Base-by-base conservation (phyloP, 371 early-diverging fungal species). In the Paramicrosporidium saccamoebae region DNA sequence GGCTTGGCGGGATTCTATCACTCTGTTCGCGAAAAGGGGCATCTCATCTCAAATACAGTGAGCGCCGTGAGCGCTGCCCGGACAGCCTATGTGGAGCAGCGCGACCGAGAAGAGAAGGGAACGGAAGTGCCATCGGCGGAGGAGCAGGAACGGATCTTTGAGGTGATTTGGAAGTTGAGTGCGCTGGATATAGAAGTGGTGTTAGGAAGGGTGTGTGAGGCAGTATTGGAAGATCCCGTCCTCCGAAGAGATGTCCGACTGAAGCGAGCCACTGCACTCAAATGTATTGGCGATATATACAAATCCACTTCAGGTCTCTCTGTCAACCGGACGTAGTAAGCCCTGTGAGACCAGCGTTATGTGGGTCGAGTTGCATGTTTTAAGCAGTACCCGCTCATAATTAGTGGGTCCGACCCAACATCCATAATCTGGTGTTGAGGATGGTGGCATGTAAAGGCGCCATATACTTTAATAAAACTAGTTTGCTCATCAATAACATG, bases 101-200 rank as follows among this genome's bases (percentile, higher is more conserved):
- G 64, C 30, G 64, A 72, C 28, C 71, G 77, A 7, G 88, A 86
- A 24, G 61, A 73, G 37, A 61, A 55, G 20, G 58, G 55, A 7
- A 42, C 55, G 31, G 44, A 57, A n/a, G n/a, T n/a, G n/a, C n/a
- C n/a, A n/a, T 51, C 48, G 18, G 52, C 48, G 15, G 58, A 58
- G 30, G 54, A 46, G 12, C 31, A 71, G 12, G 67, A 68, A 32
- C 60, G 61, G 44, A 59, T 48, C 13, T 36, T 86, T 31, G 59
- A 78, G 32, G 74, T 79, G 0, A 55, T 90, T 21, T 86, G 86
- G 86, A 53, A 64, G 34, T 81, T 78, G 9, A 66, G 67, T 17
- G 77, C 78, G 36, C 43, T 90, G 20, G 92, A 90, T 42, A 74
- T 90, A 10, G 75, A 84, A 39, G 52, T 58, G 31, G 78, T 82